These are phyloP conservation scores for Colletotrichum sp. DNA, from an alignment of 2,329 filamentous ascomycete genomes.

Conservation along the genomic window DNA sequence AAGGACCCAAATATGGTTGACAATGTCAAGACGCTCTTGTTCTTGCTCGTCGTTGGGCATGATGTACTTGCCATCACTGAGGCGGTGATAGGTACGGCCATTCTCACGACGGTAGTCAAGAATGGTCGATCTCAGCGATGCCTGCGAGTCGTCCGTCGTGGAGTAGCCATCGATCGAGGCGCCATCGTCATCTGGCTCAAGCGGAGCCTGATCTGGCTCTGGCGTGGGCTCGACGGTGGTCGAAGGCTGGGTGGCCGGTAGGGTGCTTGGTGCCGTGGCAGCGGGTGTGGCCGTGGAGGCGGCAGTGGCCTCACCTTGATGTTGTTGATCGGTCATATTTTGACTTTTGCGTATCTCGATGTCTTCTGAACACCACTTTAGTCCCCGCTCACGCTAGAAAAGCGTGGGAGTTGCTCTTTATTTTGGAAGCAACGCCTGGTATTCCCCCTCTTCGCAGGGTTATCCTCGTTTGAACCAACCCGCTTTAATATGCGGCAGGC, in stretches of 20 bases:
- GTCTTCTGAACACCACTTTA: neutral
- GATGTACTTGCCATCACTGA: slow-evolving; percentile 30
- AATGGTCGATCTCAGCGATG: neutral
- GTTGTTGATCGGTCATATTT: neutral
- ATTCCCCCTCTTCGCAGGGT: neutral
- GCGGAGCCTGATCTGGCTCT: no score
- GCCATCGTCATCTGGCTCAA: neutral
- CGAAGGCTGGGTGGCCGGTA: neutral
- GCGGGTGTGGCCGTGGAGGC: neutral
- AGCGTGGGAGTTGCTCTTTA: neutral
- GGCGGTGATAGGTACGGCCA: slow-evolving; percentile 9
- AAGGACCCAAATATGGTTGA: slow-evolving; percentile 37
- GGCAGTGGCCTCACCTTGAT: neutral
- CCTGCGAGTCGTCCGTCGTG: neutral
- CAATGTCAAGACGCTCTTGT: slow-evolving; percentile 28
- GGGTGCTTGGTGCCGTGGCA: no score
- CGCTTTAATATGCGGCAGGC: neutral
- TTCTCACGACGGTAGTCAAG: slow-evolving; percentile 8
- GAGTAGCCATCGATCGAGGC: neutral
- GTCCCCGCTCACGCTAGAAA: neutral
- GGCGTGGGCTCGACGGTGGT: neutral
- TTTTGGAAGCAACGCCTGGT: no score
- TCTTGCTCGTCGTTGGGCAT: slow-evolving; percentile 26
- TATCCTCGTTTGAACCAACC: neutral
- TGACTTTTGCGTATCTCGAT: neutral